A percentile compares a stretch with the other conserved stretches of the same genome.
Evolutionary conservation across 495 filamentous ascomycete species (phyloP).

Genomic region (Bacidia gigantensis): DNA sequence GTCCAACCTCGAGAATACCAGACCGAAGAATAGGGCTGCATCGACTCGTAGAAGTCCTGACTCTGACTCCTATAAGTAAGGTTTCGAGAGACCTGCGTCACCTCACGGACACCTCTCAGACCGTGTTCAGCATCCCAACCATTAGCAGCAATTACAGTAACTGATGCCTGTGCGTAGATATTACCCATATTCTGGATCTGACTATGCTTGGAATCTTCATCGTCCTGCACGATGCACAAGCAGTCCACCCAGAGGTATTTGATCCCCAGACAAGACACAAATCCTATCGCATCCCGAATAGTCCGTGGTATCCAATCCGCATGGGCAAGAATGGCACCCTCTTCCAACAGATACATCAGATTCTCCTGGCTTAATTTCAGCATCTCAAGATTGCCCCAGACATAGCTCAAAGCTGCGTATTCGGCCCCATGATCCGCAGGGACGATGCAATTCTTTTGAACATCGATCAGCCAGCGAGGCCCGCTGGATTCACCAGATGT

Average conservation of each 20-base stretch:
- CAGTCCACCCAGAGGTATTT: constrained; percentile 25
- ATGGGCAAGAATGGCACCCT: background rate
- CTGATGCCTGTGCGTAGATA: constrained; percentile 23
- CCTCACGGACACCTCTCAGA: constrained; percentile 10
- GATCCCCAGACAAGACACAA: constrained; percentile 15
- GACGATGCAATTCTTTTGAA: constrained; percentile 1
- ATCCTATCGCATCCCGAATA: constrained; percentile 19
- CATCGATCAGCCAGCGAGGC: background rate
- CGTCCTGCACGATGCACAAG: constrained; percentile 26
- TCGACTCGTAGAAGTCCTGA: background rate
- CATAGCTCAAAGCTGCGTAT: constrained; percentile 21
- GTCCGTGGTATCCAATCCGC: constrained; percentile 14
- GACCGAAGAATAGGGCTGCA: background rate
- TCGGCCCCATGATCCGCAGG: background rate
- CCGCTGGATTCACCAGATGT: too few species aligned
- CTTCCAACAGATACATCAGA: background rate
- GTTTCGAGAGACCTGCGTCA: background rate
- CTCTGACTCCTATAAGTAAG: background rate
- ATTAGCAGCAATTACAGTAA: constrained; percentile 25
- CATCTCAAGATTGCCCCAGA: constrained; percentile 15
- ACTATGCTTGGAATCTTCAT: constrained; percentile 15
- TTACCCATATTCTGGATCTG: constrained; percentile 23
- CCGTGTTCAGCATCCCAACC: constrained; percentile 13
- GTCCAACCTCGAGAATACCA: background rate
- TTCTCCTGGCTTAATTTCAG: background rate